Evolutionary conservation across 177 flowering plant genomes (phyloP), one percentile per base, ranked within the genome.

Genomic region (Tripterygium wilfordii): DNA sequence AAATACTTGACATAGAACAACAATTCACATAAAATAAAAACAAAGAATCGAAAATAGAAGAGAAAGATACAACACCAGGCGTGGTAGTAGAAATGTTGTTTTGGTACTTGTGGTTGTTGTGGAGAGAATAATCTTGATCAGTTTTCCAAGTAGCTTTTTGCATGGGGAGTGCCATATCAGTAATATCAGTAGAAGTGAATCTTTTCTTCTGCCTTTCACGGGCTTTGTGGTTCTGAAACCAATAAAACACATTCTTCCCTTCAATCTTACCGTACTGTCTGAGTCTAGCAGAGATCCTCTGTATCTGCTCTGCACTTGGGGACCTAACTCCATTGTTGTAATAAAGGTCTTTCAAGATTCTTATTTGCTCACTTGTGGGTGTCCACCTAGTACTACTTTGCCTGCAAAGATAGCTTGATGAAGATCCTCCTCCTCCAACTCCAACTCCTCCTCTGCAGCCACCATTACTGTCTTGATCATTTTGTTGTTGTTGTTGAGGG

Each of bases 221-320:
- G 41, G 98, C 98, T 53, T 92, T 92, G 41, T 92, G 96, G 60
- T 92, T 92, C 69, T 92, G 98, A 56, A 92, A 92, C 98, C 98
- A 92, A 47, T 92, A 92, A 57, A 92, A 92, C 13, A 92, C 98
- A 44, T 92, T 92, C 66, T 92, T 92, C 51, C 98, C 98, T 55
- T 92, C 98, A 9, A 92, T 89, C 75, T 86, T 89, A 0, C 98
- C 98, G 51, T 84, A 92, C 67, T 85, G 88, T 32, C 91, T 60
- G 10, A 92, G 64, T 62, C 79, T 57, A 38, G 96, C 81, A 7
- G 96, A 74, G 60, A 92, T 92, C 70, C 74, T 71, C 76, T 92
- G 98, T 25, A 92, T 92, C 66, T 92, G 95, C 7, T 84, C 96
- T 15, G 88, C 88, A 51, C 53, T 72, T 0, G 98, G 98, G 27